These are phyloP conservation scores for Lactarius sanguifluus DNA, from an alignment of 768 basidiomycete species.

Conservation along the genomic window DNA sequence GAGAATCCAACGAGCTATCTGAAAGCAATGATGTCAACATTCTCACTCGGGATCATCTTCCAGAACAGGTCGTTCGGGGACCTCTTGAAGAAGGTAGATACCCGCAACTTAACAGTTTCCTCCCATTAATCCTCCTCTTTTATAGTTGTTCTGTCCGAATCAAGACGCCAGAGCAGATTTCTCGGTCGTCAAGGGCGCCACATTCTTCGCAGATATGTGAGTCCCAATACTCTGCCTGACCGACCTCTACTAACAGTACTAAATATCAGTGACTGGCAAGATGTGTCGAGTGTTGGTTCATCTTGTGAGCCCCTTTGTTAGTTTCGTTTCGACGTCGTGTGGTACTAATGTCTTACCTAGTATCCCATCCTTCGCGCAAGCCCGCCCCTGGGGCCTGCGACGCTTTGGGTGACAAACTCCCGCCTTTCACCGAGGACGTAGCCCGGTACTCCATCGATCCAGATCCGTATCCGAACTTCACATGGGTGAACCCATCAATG, in stretches of 20 bases:
- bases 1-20: constrained; percentile 21
- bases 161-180: constrained; percentile 18
- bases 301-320: constrained; percentile 3
- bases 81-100: constrained; percentile 16
- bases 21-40: constrained; percentile 19
- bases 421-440: background rate
- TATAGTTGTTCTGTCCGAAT: constrained; percentile 17
- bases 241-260: background rate
- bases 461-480: constrained; percentile 13
- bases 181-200: constrained; percentile 9
- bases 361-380: background rate
- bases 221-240: background rate
- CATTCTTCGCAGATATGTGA: constrained; percentile 24
- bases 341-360: constrained; percentile 1
- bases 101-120: background rate
- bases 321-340: background rate
- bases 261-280: constrained; percentile 15
- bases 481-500: constrained; percentile 18
- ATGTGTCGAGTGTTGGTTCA: background rate
- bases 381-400: background rate
- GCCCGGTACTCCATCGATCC: background rate
- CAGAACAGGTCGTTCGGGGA: constrained; percentile 13
- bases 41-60: constrained; percentile 11
- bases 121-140: background rate
- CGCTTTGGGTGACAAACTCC: background rate